Conservation (phyloP, 805 yeast species). For the Jamesozyma rosinii region DNA sequence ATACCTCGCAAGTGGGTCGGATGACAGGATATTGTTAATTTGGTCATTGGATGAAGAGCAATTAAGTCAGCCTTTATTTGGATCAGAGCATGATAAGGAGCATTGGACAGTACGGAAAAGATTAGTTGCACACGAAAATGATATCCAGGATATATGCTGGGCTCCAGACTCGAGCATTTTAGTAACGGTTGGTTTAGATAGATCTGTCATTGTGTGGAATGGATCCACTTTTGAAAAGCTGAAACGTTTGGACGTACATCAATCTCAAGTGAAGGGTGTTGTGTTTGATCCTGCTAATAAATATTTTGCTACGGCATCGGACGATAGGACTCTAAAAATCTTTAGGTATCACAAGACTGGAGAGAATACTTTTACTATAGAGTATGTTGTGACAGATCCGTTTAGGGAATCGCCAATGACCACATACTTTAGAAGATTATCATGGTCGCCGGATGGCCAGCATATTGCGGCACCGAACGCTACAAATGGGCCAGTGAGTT, state of each 20-base stretch:
- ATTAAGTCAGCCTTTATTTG: conserved; percentile 44
- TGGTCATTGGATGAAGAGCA: conserved; percentile 83
- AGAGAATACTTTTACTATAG: conserved; percentile 78
- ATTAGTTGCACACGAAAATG: conserved; percentile 93
- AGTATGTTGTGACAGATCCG: conserved; percentile 73
- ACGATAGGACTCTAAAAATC: conserved; percentile 83
- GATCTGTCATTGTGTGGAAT: conserved; percentile 88
- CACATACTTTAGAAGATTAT: conserved; percentile 74
- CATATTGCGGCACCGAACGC: conserved; percentile 82
- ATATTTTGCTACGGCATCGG: conserved; percentile 93
- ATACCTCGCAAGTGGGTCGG: conserved; percentile 89
- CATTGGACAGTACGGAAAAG: conserved; percentile 93
- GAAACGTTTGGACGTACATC: conserved; percentile 84
- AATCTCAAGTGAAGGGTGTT: conserved; percentile 91
- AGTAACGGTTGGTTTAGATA: conserved; percentile 89
- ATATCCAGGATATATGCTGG: conserved; percentile 97
- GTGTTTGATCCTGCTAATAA: conserved; percentile 97
- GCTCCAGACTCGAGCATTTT: conserved; percentile 86
- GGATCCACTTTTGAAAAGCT: conserved; percentile 82
- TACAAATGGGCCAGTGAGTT: conserved; percentile 70
- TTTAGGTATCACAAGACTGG: conserved; percentile 71
- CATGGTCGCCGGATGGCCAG: conserved; percentile 92
- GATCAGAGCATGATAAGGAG: conserved; percentile 67
- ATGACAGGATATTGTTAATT: conserved; percentile 79
- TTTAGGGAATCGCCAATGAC: conserved; percentile 84